These are phyloP conservation scores for Ceratocystis alfenasii DNA, from an alignment of 2,329 filamentous ascomycete genomes.

Conservation along the genomic window DNA sequence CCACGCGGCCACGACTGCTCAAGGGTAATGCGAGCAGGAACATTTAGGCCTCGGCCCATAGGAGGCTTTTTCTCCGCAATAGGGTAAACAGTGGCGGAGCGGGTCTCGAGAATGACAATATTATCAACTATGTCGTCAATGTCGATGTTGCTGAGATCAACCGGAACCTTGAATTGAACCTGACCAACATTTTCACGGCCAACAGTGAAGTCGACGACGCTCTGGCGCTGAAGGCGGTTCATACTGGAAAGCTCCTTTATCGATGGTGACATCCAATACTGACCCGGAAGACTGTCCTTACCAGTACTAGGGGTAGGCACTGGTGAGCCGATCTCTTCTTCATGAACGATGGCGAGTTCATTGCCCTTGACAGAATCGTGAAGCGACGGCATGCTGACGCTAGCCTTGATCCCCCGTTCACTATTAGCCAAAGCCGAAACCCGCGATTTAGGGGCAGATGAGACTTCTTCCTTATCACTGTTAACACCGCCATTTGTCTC, in stretches of 20 bases:
- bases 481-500: constrained; percentile 47
- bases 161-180: constrained; percentile 67
- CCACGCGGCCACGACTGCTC: constrained; percentile 85
- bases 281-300: constrained; percentile 47
- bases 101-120: constrained; percentile 63
- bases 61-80: constrained; percentile 66
- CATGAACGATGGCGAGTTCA: constrained; percentile 66
- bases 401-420: constrained; percentile 18
- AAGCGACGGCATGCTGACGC: constrained; percentile 33
- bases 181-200: constrained; percentile 72
- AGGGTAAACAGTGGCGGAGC: constrained; percentile 80
- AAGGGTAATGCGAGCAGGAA: constrained; percentile 75
- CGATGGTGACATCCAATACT: constrained; percentile 78
- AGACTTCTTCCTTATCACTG: constrained; percentile 32
- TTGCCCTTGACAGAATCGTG: constrained; percentile 62
- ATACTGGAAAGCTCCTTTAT: constrained; percentile 64
- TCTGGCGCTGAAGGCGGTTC: constrained; percentile 66
- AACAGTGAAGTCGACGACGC: constrained; percentile 63
- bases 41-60: constrained; percentile 78
- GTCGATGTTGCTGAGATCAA: constrained; percentile 70
- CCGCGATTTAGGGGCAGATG: constrained; percentile 12
- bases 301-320: constrained; percentile 25
- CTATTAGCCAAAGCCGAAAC: constrained; percentile 26
- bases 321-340: constrained; percentile 45
- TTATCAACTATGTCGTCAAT: constrained; percentile 67